Conservation (phyloP, 169 alveolate species). For the Blepharisma undulans region DNA sequence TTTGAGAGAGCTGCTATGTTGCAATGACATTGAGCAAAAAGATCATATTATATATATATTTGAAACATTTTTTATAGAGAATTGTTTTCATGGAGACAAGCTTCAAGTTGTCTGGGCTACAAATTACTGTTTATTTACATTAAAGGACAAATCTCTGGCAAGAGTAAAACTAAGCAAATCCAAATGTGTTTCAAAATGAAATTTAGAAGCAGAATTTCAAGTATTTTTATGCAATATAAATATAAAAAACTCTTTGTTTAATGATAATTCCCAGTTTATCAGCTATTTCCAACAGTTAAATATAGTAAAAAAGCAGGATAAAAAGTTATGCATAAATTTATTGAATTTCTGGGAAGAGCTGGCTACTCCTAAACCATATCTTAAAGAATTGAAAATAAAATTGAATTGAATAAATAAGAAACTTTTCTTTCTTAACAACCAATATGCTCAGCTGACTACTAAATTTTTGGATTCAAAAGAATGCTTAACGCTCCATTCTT, state of each 20-base stretch:
- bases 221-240: not conserved
- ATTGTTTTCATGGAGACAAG: not conserved
- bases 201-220: not conserved
- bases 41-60: not conserved
- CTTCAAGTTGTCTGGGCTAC: not conserved
- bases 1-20: not conserved
- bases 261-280: not conserved
- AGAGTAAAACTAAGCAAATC: not conserved
- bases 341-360: not conserved
- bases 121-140: slow-evolving; percentile 11
- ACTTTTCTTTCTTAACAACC: not conserved
- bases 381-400: not conserved
- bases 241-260: not conserved
- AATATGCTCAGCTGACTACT: not conserved
- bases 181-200: not conserved
- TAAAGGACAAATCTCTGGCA: not conserved
- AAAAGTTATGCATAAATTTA: not conserved
- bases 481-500: not conserved
- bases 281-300: not conserved
- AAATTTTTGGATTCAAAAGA: not conserved
- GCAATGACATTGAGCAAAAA: not conserved
- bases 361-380: not conserved
- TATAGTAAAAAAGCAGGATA: not conserved
- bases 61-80: not conserved
- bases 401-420: not conserved